Evolutionary conservation across 345 rosid genomes (phyloP).

Genomic region (Laguncularia racemosa): DNA sequence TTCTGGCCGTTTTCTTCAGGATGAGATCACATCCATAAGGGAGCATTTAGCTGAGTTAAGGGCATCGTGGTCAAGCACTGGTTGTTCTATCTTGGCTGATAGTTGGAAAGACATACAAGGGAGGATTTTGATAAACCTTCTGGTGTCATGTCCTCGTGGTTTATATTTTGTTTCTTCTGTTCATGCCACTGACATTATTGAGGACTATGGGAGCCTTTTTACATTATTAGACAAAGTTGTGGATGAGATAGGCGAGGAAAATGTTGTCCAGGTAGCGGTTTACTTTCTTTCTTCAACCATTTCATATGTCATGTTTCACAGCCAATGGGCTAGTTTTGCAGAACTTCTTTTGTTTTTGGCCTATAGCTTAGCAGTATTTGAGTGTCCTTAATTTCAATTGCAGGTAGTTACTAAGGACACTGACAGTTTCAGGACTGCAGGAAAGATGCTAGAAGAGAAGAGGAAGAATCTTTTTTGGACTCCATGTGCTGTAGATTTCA

Average conservation of each 20-base stretch:
- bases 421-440: constrained; percentile 43
- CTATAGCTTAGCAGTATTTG: constrained; percentile 6
- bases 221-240: constrained; percentile 58
- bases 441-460: constrained; percentile 76
- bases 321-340: neutral
- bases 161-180: constrained; percentile 54
- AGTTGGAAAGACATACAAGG: constrained; percentile 61
- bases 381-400: neutral
- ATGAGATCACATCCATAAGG: constrained; percentile 36
- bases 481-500: constrained; percentile 57
- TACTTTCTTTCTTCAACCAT: neutral
- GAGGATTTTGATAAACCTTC: constrained; percentile 44
- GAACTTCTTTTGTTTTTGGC: too few relatives aligned
- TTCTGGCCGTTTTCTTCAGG: constrained; percentile 41
- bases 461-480: constrained; percentile 72
- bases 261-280: constrained; percentile 50
- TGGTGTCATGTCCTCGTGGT: constrained; percentile 58
- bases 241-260: constrained; percentile 70
- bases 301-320: constrained; percentile 1
- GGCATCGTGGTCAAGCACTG: constrained; percentile 45
- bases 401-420: constrained; percentile 61
- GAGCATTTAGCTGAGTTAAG: constrained; percentile 28
- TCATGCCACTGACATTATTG: constrained; percentile 49
- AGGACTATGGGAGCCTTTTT: constrained; percentile 47
- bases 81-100: constrained; percentile 60